Percentiles rank a stretch among this genome's conserved stretches.
Conservation (phyloP, 345 rosid genomes). For the Laguncularia racemosa region DNA sequence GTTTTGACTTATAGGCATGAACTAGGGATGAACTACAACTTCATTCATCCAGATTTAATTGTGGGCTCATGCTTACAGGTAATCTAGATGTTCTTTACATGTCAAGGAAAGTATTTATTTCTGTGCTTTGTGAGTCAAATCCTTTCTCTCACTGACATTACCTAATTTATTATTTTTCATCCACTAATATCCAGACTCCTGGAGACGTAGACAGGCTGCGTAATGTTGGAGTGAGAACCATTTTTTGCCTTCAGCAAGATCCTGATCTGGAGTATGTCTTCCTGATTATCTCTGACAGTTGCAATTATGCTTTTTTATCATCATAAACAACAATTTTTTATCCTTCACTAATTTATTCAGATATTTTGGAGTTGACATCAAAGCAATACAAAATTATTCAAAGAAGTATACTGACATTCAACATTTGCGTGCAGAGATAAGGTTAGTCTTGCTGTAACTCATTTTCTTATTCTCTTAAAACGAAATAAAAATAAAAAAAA, state of each 20-base stretch:
- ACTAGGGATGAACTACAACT: conserved; percentile 85
- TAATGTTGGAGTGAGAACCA: conserved; percentile 76
- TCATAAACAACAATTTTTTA: not conserved
- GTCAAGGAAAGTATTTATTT: not conserved
- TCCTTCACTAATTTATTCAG: conserved; percentile 50
- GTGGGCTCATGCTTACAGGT: conserved; percentile 99
- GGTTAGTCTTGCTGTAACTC: conserved; percentile 33
- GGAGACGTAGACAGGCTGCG: conserved; percentile 84
- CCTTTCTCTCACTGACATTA: not conserved
- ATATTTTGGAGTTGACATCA: conserved; percentile 88
- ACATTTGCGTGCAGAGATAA: conserved; percentile 82
- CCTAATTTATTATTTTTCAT: not conserved
- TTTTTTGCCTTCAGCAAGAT: conserved; percentile 91
- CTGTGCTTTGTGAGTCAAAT: not conserved
- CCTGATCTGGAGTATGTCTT: conserved; percentile 91
- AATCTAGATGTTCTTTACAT: conserved; percentile 2
- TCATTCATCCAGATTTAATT: conserved; percentile 77
- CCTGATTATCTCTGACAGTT: not conserved
- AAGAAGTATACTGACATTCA: conserved; percentile 43
- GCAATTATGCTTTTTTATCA: not conserved
- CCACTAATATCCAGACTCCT: conserved; percentile 46
- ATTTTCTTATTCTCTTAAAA: not conserved
- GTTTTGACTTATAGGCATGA: conserved; percentile 94
- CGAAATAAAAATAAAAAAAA: not conserved
- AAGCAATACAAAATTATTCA: conserved; percentile 67